Percentiles rank a stretch among this genome's conserved stretches.
phyloP scores from a whole-genome alignment of 176 grass and related monocot genomes.

The Calamus simplicifolius region DNA sequence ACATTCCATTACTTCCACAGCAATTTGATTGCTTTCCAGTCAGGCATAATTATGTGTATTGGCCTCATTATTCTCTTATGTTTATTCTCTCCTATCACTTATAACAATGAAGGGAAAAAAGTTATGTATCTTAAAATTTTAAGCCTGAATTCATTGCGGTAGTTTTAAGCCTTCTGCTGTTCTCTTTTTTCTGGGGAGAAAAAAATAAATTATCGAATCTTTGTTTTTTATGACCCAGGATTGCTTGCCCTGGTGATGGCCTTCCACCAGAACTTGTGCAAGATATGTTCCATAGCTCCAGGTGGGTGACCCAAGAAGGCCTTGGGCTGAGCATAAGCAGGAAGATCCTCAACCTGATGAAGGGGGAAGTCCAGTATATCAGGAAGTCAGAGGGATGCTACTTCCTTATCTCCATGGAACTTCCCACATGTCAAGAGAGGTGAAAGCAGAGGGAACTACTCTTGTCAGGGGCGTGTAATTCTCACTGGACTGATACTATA shows the following conservation, averaged over 20 bases:
- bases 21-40: too few relatives aligned
- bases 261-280: conserved; percentile 78
- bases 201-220: too few relatives aligned
- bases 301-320: conserved; percentile 69
- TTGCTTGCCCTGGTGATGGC: conserved; percentile 82
- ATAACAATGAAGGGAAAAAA: too few relatives aligned
- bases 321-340: conserved; percentile 64
- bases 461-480: too few relatives aligned
- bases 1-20: too few relatives aligned
- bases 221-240: conserved; percentile 35
- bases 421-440: conserved; percentile 38
- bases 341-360: conserved; percentile 86
- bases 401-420: conserved; percentile 67
- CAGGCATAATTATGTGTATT: too few relatives aligned
- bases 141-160: too few relatives aligned
- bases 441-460: conserved; percentile 24
- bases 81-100: too few relatives aligned
- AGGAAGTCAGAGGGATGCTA: conserved; percentile 85
- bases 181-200: not conserved
- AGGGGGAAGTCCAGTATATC: conserved; percentile 85
- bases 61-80: too few relatives aligned
- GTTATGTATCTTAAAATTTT: too few relatives aligned
- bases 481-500: too few relatives aligned
- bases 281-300: conserved; percentile 90
- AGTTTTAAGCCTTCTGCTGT: too few relatives aligned